Conservation (phyloP, 768 basidiomycete species). For the Pleurotus salmoneostramineus region DNA sequence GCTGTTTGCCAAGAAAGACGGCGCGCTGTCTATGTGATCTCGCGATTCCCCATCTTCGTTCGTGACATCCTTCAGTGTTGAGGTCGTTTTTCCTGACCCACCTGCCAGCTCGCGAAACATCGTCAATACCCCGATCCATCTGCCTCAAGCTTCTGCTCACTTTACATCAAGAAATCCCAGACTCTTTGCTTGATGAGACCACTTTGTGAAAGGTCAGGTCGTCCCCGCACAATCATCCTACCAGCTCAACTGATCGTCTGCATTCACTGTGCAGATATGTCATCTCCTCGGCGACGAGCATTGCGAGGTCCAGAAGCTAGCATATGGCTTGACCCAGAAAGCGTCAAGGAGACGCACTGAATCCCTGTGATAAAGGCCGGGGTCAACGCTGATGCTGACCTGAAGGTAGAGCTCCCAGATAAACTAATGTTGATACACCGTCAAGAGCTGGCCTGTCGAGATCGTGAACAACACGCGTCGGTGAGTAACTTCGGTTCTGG, state of each 20-base stretch:
- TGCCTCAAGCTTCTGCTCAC: slow-evolving; percentile 68
- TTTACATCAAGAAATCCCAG: slow-evolving; percentile 63
- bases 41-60: slow-evolving; percentile 51
- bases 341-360: slow-evolving; percentile 78
- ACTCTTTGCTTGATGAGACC: slow-evolving; percentile 55
- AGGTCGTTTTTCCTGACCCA: no score
- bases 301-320: slow-evolving; percentile 66
- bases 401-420: slow-evolving; percentile 54
- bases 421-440: slow-evolving; percentile 67
- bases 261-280: slow-evolving; percentile 71
- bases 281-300: slow-evolving; percentile 70
- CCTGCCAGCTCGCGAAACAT: not conserved
- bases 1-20: slow-evolving; percentile 64
- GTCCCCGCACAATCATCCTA: slow-evolving; percentile 12
- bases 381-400: slow-evolving; percentile 60
- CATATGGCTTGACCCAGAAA: slow-evolving; percentile 66
- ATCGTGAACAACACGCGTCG: slow-evolving; percentile 32
- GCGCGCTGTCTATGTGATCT: slow-evolving; percentile 55
- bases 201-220: slow-evolving; percentile 68
- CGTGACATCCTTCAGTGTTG: not conserved
- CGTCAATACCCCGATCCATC: slow-evolving; percentile 56
- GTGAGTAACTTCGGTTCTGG: slow-evolving; percentile 21
- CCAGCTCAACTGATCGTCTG: no score
- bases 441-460: slow-evolving; percentile 34
- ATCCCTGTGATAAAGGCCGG: slow-evolving; percentile 80